These are phyloP conservation scores for Xylariaceae sp. DNA, from an alignment of 2,329 filamentous ascomycete species.

Conservation along the genomic window DNA sequence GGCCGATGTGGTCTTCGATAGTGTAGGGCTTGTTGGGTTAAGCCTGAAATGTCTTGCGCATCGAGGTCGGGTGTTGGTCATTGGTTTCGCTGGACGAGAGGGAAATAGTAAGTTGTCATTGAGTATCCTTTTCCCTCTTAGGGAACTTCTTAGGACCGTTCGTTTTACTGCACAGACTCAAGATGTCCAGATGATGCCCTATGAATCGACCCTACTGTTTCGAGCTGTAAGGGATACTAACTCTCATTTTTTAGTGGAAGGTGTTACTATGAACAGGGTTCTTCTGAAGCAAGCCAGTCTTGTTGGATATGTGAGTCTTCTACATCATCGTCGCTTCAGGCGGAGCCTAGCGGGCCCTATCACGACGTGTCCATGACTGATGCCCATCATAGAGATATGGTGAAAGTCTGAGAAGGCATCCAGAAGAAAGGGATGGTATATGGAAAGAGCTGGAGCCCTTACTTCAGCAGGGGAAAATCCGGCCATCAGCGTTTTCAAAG, in stretches of 20 bases:
- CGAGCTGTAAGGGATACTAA: too few species aligned
- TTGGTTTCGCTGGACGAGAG: conserved; percentile 1
- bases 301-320: conserved; percentile 2
- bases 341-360: too few species aligned
- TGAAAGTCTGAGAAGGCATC: conserved; percentile 1
- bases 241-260: too few species aligned
- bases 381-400: neutral
- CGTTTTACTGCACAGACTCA: too few species aligned
- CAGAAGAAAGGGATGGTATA: neutral
- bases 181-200: too few species aligned
- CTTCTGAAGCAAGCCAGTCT: conserved; percentile 2
- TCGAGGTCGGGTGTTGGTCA: neutral
- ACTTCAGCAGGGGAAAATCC: conserved; percentile 38
- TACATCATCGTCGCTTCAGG: neutral
- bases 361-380: too few species aligned
- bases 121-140: too few species aligned
- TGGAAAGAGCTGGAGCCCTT: conserved; percentile 2
- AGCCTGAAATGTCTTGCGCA: conserved; percentile 2
- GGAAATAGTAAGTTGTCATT: too few species aligned
- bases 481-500: conserved; percentile 36
- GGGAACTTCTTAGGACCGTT: too few species aligned
- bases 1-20: conserved; percentile 3
- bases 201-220: too few species aligned
- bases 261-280: neutral
- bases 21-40: conserved; percentile 1